phyloP scores from a whole-genome alignment of 2,329 filamentous ascomycete species.

The Aspergillus novofumigatus region DNA sequence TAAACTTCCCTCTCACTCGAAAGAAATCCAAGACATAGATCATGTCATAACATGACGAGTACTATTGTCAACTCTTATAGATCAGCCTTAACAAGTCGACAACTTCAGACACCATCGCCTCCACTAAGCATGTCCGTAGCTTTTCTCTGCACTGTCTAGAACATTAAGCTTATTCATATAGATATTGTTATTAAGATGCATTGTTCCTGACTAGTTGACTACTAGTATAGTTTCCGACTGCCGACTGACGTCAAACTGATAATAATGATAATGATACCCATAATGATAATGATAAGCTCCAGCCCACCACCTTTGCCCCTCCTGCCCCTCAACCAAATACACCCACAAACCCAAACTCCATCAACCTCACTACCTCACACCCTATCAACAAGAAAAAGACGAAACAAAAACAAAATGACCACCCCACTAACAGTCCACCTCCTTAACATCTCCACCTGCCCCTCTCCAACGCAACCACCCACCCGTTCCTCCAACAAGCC shows the following conservation, averaged over 20 bases:
- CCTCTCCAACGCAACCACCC: constrained; percentile 58
- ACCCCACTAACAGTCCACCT: constrained; percentile 55
- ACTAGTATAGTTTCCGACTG: background rate
- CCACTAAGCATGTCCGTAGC: too few species aligned
- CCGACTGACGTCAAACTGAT: background rate
- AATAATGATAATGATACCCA: too few species aligned
- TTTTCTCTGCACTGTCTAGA: too few species aligned
- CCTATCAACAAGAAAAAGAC: background rate
- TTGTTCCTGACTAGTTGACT: background rate
- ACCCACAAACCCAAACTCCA: too few species aligned
- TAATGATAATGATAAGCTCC: background rate
- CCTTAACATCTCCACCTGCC: constrained; percentile 44
- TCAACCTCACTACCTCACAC: background rate
- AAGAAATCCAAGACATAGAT: too few species aligned
- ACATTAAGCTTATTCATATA: too few species aligned
- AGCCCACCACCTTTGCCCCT: background rate
- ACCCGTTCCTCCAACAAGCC: constrained; percentile 62
- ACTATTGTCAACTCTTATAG: too few species aligned
- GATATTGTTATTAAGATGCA: too few species aligned
- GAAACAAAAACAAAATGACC: constrained; percentile 20
- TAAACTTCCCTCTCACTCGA: too few species aligned
- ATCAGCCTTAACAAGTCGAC: too few species aligned
- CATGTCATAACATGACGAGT: too few species aligned
- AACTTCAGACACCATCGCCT: too few species aligned
- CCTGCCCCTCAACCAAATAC: background rate